phyloP scores from a whole-genome alignment of 75 land plant species.

The Azolla pinnata region DNA sequence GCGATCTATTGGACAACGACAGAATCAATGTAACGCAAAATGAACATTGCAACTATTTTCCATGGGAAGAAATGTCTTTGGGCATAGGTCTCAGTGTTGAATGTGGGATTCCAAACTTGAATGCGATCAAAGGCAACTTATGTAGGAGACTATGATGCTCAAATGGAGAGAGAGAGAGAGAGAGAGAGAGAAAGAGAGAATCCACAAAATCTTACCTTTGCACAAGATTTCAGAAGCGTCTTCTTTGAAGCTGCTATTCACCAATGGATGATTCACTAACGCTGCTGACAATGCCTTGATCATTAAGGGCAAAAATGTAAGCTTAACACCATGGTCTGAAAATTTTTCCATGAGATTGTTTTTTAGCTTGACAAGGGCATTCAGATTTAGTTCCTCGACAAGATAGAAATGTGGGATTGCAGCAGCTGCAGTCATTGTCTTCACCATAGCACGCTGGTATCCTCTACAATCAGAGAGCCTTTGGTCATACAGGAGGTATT shows the following conservation, averaged over 20 bases:
- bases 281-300: slow-evolving; percentile 87
- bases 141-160: not conserved
- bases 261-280: slow-evolving; percentile 58
- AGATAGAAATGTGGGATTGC: slow-evolving; percentile 94
- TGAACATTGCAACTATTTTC: too few relatives aligned
- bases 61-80: too few relatives aligned
- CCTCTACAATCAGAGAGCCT: slow-evolving; percentile 90
- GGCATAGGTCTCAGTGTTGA: too few relatives aligned
- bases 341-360: slow-evolving; percentile 43
- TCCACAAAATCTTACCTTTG: slow-evolving; percentile 41
- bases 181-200: not conserved
- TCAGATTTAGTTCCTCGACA: slow-evolving; percentile 71
- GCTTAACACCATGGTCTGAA: slow-evolving; percentile 48
- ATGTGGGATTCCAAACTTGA: not conserved
- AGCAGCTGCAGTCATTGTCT: slow-evolving; percentile 88
- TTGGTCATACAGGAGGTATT: too few relatives aligned
- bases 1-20: too few relatives aligned
- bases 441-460: slow-evolving; percentile 83
- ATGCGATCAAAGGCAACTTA: not conserved
- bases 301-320: slow-evolving; percentile 73
- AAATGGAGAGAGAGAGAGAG: slow-evolving; percentile 2
- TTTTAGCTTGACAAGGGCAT: slow-evolving; percentile 64
- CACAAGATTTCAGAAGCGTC: slow-evolving; percentile 54
- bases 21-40: too few relatives aligned
- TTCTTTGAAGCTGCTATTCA: slow-evolving; percentile 82